These are phyloP conservation scores for Zangia roseola DNA, from an alignment of 768 basidiomycete genomes.

Conservation along the genomic window DNA sequence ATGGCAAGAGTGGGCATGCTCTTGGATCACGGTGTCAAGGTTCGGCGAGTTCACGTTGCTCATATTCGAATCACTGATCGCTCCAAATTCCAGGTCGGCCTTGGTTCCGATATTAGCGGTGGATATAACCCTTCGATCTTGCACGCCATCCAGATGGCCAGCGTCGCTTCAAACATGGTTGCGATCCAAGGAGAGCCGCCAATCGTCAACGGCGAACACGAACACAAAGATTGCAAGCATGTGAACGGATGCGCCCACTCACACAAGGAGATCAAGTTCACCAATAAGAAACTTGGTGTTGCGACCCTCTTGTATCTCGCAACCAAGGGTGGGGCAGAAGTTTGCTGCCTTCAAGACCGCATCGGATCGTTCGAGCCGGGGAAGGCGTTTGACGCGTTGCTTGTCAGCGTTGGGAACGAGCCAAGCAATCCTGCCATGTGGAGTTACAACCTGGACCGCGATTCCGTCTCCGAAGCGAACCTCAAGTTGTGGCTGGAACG, in stretches of 20 bases:
- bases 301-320: conserved; percentile 85
- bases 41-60: conserved; percentile 28
- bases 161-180: conserved; percentile 78
- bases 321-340: conserved; percentile 85
- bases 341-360: conserved; percentile 66
- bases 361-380: conserved; percentile 78
- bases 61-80: conserved; percentile 5
- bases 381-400: conserved; percentile 88
- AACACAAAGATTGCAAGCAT: background rate
- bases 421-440: conserved; percentile 58
- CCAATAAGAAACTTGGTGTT: conserved; percentile 64
- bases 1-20: conserved; percentile 75
- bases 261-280: conserved; percentile 35
- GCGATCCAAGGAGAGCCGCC: conserved; percentile 42
- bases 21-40: conserved; percentile 86
- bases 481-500: conserved; percentile 68
- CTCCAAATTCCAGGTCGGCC: conserved; percentile 60
- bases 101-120: conserved; percentile 94
- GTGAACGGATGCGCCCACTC: background rate
- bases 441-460: conserved; percentile 39
- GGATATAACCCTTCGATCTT: conserved; percentile 84
- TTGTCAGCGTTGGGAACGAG: conserved; percentile 58
- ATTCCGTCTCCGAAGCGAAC: conserved; percentile 30
- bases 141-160: conserved; percentile 67
- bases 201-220: background rate